Base-by-base conservation (phyloP, 306 rosid species). In the Vigna reflexopilosa region DNA sequence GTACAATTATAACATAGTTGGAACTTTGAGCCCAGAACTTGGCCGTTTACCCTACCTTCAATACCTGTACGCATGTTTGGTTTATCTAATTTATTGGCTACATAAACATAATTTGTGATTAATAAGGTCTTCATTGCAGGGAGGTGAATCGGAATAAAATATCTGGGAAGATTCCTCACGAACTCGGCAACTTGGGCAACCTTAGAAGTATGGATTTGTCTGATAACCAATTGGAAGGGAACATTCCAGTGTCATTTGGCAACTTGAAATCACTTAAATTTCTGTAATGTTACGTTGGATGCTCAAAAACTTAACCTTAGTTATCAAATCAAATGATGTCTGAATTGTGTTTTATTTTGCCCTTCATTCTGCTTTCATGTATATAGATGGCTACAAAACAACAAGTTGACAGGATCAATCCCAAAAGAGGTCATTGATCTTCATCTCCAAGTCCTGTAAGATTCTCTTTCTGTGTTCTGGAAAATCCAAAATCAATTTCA, bases 151-250 rank as follows among this genome's bases (percentile, higher is more conserved):
- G 72, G 83, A 92, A 90, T 79, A 87, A 85, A 16, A 24, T 93
- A 52, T 77, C 67, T 49, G 98, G 97, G 26, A 65, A 84, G 30
- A 87, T 91, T 83, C 97, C 98, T 40, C 4, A 74, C 65, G 91
- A 86, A 71, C 72, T 90, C 58, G 93, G 93, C 9, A 87, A 85
- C 20, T 81, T 93, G 78, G 84, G 83, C 20, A 86, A 64, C 32
- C 93, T 93, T 63, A 69, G 88, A 26, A 89, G 93, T 83, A 73
- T 93, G 93, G 97, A 91, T 90, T 40, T 93, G 83, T 91, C 90
- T 78, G 57, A 63, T 66, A 91, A 93, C 90, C 88, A 77, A 64
- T 86, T 93, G 10, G 86, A 87, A 83, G 93, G 97, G 0, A 61
- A 82, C 20, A 87, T 93, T 72, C 97, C 96, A 1, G 86, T 79